Base-by-base conservation (phyloP, 352 stramenopile genomes). In the Pythium insidiosum region DNA sequence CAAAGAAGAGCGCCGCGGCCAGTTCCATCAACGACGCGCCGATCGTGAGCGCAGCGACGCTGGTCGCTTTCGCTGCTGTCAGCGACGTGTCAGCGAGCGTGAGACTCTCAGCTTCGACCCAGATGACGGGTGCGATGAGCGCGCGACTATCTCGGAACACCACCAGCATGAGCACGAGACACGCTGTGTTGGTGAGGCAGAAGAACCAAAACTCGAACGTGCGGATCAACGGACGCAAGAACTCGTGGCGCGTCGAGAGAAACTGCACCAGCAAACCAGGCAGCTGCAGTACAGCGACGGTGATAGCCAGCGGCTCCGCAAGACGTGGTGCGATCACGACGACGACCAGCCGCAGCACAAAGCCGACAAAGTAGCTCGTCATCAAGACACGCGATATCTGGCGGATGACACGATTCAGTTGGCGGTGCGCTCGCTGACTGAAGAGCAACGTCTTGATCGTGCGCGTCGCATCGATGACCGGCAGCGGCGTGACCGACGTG, bases 191-290 rank as follows among this genome's bases (percentile, higher is more conserved):
- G 23, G 37, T 36, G 5, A 51, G 18, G 1, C 23, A 18, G 10
- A 51, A 51, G 35, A 44, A 51, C 44, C 44, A 51, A 29, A 44
- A 51, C 11, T 51, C 44, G 12, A 43, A 51, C 34, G 34, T 38
- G 9, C 30, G 23, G 7, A 24, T 25, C 20, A 38, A 20, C 3
- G 30, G 30, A 30, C 20, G 41, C 13, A 49, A 2, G 16, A 41
- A 49, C 21, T 49, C 43, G 30, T 31, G 25, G 16, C 31, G 24
- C 20, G 38, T 11, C 23, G 44, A 43, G 4, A 51, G 6, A 6
- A 16, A 35, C n/a, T 21, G 33, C n/a, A 28, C 19, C 5, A 26
- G 11, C 20, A 51, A 25, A 7, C 22, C 22, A 16, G 25, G 44
- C 18, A 37, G 10, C 26, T 43, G 44, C 13, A 35, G 19, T 37